Percentiles rank a stretch among this genome's conserved stretches.
Conservation (phyloP, 257 asterid species). For the Solanum microdontum region DNA sequence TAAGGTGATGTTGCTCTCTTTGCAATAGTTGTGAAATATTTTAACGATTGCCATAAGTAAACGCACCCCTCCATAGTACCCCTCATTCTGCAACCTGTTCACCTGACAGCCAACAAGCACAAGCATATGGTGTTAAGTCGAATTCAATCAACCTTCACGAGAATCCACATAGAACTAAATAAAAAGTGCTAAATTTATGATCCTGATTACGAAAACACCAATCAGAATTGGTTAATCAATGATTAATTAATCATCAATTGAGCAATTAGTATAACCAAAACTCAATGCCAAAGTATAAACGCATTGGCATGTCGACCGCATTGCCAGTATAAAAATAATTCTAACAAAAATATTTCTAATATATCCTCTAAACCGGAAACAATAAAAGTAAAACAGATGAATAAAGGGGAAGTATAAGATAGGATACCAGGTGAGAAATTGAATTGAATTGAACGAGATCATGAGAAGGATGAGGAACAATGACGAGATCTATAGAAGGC, state of each 20-base stretch:
- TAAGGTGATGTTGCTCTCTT: slow-evolving; percentile 40
- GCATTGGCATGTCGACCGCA: not conserved
- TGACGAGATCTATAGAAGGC: slow-evolving; percentile 47
- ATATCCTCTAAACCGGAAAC: not conserved
- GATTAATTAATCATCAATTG: not conserved
- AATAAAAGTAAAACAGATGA: not conserved
- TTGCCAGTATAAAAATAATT: not conserved
- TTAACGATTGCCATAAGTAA: slow-evolving; percentile 77
- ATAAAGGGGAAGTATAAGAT: not conserved
- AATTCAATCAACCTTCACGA: not conserved
- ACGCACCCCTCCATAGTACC: slow-evolving; percentile 94
- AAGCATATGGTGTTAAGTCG: not conserved
- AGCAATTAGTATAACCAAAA: not conserved
- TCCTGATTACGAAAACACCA: not conserved
- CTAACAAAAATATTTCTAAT: not conserved
- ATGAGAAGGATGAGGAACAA: slow-evolving; percentile 58
- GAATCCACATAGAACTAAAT: not conserved
- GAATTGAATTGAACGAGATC: slow-evolving; percentile 71
- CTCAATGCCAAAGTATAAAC: not conserved
- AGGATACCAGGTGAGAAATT: slow-evolving; percentile 50
- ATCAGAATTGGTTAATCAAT: not conserved
- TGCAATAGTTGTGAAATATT: slow-evolving; percentile 53
- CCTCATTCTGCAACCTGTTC: slow-evolving; percentile 61
- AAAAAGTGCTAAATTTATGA: not conserved
- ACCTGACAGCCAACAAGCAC: slow-evolving; percentile 36